phyloP scores from a whole-genome alignment of 2,329 filamentous ascomycete species.

The Fusarium temperatum region DNA sequence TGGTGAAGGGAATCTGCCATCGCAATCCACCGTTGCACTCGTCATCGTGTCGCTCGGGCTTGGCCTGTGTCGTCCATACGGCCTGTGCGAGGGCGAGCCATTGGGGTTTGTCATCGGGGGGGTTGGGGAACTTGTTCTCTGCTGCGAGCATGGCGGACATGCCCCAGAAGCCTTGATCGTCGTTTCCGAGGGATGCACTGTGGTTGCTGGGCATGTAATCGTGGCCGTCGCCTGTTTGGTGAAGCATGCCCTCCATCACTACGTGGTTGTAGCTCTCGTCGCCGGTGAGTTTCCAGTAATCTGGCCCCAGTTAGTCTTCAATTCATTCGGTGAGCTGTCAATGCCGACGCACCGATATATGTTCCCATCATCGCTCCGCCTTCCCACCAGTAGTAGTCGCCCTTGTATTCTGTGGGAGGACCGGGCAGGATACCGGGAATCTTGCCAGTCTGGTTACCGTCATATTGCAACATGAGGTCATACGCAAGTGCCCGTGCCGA shows the following conservation, averaged over 20 bases:
- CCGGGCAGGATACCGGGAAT: constrained; percentile 67
- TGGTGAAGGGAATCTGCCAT: constrained; percentile 81
- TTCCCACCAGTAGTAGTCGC: constrained; percentile 80
- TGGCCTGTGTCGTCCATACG: constrained; percentile 71
- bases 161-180: constrained; percentile 77
- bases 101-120: constrained; percentile 60
- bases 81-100: constrained; percentile 75
- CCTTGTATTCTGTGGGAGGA: constrained; percentile 56
- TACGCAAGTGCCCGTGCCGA: constrained; percentile 59
- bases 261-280: constrained; percentile 70
- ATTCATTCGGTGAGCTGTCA: fast-evolving
- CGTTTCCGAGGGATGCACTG: constrained; percentile 70
- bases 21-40: constrained; percentile 75
- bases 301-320: neutral
- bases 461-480: constrained; percentile 61
- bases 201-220: constrained; percentile 70
- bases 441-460: constrained; percentile 60
- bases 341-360: constrained; percentile 57
- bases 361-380: constrained; percentile 74
- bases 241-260: constrained; percentile 64
- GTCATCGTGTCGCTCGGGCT: constrained; percentile 68
- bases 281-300: constrained; percentile 75
- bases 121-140: constrained; percentile 70
- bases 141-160: constrained; percentile 74
- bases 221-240: constrained; percentile 64